A percentile compares a stretch with the other conserved stretches of the same genome.
Evolutionary conservation across 805 yeast genomes (phyloP).

Genomic region (Ascoidea asiatica): DNA sequence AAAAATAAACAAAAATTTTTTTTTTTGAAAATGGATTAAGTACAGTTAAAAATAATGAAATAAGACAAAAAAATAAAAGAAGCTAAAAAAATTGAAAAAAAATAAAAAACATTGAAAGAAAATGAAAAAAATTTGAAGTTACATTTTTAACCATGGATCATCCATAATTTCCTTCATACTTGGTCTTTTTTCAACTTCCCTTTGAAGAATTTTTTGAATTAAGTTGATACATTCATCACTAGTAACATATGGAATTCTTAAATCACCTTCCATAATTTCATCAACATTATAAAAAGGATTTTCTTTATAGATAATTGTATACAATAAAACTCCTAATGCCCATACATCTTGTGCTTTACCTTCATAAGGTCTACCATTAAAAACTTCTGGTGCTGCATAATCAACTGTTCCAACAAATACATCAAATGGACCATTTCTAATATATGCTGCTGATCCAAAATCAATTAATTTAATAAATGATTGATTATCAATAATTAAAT

Average conservation of each 20-base stretch:
- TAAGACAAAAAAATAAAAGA: no score
- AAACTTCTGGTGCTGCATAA: constrained; percentile 95
- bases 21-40: no score
- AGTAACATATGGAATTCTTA: constrained; percentile 55
- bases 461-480: constrained; percentile 81
- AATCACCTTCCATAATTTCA: constrained; percentile 85
- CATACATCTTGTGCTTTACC: constrained; percentile 95
- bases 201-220: constrained; percentile 51
- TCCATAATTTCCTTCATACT: constrained; percentile 55
- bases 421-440: constrained; percentile 86
- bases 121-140: no score
- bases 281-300: constrained; percentile 94
- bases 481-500: constrained; percentile 72
- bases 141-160: constrained; percentile 51
- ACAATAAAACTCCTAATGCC: constrained; percentile 88
- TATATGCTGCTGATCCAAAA: constrained; percentile 91
- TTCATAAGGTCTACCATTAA: constrained; percentile 75
- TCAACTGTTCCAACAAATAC: constrained; percentile 96
- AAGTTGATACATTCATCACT: constrained; percentile 49
- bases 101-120: no score
- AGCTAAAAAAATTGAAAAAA: no score
- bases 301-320: constrained; percentile 84
- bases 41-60: no score
- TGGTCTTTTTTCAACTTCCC: constrained; percentile 57
- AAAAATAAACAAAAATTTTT: no score